Percentiles rank a stretch among this genome's conserved stretches.
phyloP scores from a whole-genome alignment of 2,329 filamentous ascomycete species.

The Ophiocordyceps australis region DNA sequence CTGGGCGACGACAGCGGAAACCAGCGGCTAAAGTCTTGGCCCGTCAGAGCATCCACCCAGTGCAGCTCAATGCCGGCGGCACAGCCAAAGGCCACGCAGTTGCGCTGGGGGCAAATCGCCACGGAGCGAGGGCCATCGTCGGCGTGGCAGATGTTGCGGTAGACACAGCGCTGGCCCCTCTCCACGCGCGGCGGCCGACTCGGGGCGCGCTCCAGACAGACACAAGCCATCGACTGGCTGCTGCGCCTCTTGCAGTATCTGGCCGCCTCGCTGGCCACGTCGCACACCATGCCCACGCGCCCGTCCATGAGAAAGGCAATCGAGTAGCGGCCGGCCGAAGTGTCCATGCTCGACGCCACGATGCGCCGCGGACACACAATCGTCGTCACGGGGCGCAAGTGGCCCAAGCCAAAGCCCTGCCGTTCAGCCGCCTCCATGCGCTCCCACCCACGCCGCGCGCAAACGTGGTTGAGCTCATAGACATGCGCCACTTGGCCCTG shows the following conservation, averaged over 20 bases:
- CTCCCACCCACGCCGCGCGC: conserved; percentile 6
- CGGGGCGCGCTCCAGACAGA: conserved; percentile 7
- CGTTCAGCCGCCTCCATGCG: no score
- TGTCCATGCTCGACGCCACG: conserved; percentile 44
- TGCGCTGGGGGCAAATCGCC: conserved; percentile 44
- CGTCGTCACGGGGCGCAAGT: conserved; percentile 25
- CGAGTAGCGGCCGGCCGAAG: conserved; percentile 31
- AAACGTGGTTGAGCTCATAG: conserved; percentile 26
- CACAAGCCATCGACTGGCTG: conserved; percentile 4
- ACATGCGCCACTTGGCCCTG: conserved; percentile 35
- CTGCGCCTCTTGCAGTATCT: not conserved
- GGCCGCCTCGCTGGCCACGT: conserved; percentile 17
- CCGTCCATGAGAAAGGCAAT: conserved; percentile 41
- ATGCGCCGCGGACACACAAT: conserved; percentile 38
- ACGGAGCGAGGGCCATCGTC: conserved; percentile 48
- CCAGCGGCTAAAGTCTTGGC: conserved; percentile 31
- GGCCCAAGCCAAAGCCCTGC: conserved; percentile 7
- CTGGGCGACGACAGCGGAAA: conserved; percentile 34
- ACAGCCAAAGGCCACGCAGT: conserved; percentile 48
- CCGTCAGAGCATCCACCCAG: conserved; percentile 28
- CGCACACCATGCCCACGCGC: conserved; percentile 41
- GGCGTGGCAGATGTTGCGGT: conserved; percentile 34
- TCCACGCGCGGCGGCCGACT: conserved; percentile 11
- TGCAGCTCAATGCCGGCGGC: conserved; percentile 44
- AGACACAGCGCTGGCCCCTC: conserved; percentile 11